Evolutionary conservation across 179 eudicot genomes (phyloP), one percentile per base, ranked within the genome.

Genomic region (Vitellaria paradoxa): DNA sequence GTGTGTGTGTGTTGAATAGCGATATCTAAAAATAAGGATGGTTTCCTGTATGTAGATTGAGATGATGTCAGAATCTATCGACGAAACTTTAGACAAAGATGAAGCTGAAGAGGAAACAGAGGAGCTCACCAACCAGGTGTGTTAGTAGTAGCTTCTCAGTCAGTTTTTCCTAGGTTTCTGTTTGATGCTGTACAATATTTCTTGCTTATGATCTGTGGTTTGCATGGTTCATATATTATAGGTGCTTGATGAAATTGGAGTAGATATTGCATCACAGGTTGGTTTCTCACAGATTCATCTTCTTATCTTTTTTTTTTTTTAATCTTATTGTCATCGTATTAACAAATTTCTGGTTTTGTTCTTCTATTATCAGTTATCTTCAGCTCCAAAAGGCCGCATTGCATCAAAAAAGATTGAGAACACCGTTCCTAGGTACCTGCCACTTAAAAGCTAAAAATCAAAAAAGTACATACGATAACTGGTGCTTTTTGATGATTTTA

Each of bases 91-190:
- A 76, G 99, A 96, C 85, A 90, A 93, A 86, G 99, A 96, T 49
- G 99, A 96, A 85, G 99, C 99, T 42, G 99, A 96, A 84, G 99
- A 93, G 83, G 99, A 96, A 88, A 96, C 99, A 4, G 99, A 93
- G 70, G 97, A 96, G 68, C 89, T 96, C 23, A 96, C 98, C 6
- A 96, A 91, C 80, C 99, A 96, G 96, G 99, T 95, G 37, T 18
- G 20, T 20, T 59, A 17, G 15, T n/a, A 49, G 62, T 26, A 23
- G 40, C 62, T 66, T 63, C 67, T 70, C 67, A 60, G 3, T 47
- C 10, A 23, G 26, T 12, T 52, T 45, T 30, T 30, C 20, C 14
- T 5, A 15, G 0, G 0, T 64, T 12, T 26, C 52, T 21, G 21
- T 17, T 46, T 30, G 37, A 7, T 47, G 24, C 0, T 37, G 4